Evolutionary conservation across 495 filamentous ascomycete genomes (phyloP).

Genomic region (Sporormia fimetaria): DNA sequence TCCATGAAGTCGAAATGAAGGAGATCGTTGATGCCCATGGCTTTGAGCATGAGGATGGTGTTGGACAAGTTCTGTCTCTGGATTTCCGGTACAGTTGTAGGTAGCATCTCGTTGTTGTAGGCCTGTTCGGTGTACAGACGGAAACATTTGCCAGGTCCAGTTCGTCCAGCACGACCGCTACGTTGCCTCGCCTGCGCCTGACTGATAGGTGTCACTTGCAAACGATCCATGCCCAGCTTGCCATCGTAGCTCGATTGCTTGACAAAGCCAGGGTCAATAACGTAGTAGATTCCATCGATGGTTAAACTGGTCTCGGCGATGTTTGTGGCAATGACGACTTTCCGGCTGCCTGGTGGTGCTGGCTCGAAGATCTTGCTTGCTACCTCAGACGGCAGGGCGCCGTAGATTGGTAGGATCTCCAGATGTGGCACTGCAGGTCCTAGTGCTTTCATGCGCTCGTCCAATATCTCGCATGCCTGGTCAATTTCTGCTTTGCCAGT

Average conservation of each 20-base stretch:
- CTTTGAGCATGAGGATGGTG: conserved; percentile 97
- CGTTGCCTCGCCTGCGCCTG: conserved; percentile 96
- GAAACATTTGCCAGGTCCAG: conserved; percentile 94
- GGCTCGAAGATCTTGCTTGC: conserved; percentile 92
- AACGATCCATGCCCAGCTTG: conserved; percentile 92
- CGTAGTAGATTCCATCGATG: conserved; percentile 94
- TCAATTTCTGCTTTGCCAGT: conserved; percentile 99
- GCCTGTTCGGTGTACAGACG: conserved; percentile 91
- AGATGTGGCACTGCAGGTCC: conserved; percentile 86
- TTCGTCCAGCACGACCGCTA: conserved; percentile 84
- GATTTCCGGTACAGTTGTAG: conserved; percentile 91
- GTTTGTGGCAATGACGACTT: conserved; percentile 97
- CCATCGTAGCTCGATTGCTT: conserved; percentile 97
- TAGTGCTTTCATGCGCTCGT: conserved; percentile 91
- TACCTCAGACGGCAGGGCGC: conserved; percentile 82
- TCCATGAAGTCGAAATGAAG: conserved; percentile 99
- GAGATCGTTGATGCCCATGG: conserved; percentile 97
- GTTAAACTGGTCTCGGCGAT: conserved; percentile 98
- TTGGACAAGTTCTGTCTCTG: conserved; percentile 88
- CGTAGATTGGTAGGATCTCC: conserved; percentile 89
- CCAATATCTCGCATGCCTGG: conserved; percentile 81
- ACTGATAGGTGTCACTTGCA: conserved; percentile 89
- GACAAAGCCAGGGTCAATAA: conserved; percentile 93
- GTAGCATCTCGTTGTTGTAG: conserved; percentile 94
- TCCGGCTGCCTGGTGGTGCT: conserved; percentile 74